Evolutionary conservation across 2,329 filamentous ascomycete species (phyloP).

Genomic region (Corynespora cassiicola): DNA sequence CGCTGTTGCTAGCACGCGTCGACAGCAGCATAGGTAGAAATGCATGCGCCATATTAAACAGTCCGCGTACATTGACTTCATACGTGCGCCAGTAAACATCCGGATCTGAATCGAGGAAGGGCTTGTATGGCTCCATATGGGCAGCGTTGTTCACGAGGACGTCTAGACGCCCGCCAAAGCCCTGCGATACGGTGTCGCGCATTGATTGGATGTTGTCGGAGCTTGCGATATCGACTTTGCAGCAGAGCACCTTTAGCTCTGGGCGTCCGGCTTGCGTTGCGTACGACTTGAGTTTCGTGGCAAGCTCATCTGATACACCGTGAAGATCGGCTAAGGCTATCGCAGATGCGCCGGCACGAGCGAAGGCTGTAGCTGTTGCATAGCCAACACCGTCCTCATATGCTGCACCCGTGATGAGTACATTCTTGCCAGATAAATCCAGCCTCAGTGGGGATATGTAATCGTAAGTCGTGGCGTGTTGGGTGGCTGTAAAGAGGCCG

Average conservation of each 20-base stretch:
- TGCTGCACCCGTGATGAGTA: slow-evolving; percentile 15
- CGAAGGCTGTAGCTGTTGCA: slow-evolving; percentile 16
- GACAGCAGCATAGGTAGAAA: slow-evolving; percentile 50
- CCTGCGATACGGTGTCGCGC: not conserved
- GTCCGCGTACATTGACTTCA: slow-evolving; percentile 56
- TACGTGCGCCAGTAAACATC: slow-evolving; percentile 50
- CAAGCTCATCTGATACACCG: slow-evolving; percentile 11
- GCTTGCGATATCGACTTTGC: slow-evolving; percentile 11
- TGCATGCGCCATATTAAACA: slow-evolving; percentile 51
- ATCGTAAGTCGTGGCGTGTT: slow-evolving; percentile 15
- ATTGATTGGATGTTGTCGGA: slow-evolving; percentile 2
- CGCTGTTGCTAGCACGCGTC: slow-evolving; percentile 23
- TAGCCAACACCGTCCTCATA: slow-evolving; percentile 16
- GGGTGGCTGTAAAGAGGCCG: slow-evolving; percentile 7
- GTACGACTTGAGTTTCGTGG: slow-evolving; percentile 4
- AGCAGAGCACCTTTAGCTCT: slow-evolving; percentile 8
- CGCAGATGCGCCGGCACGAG: slow-evolving; percentile 12
- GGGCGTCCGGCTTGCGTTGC: slow-evolving; percentile 11
- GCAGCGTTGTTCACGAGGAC: slow-evolving; percentile 57
- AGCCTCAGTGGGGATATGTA: slow-evolving; percentile 14
- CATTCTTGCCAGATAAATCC: slow-evolving; percentile 11
- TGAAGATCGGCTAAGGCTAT: slow-evolving; percentile 11
- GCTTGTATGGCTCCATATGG: slow-evolving; percentile 33
- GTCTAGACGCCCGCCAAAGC: slow-evolving; percentile 37
- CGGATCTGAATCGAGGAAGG: slow-evolving; percentile 43